Conservation (phyloP, 78 protist genomes). For the Goniomonas avonlea region DNA sequence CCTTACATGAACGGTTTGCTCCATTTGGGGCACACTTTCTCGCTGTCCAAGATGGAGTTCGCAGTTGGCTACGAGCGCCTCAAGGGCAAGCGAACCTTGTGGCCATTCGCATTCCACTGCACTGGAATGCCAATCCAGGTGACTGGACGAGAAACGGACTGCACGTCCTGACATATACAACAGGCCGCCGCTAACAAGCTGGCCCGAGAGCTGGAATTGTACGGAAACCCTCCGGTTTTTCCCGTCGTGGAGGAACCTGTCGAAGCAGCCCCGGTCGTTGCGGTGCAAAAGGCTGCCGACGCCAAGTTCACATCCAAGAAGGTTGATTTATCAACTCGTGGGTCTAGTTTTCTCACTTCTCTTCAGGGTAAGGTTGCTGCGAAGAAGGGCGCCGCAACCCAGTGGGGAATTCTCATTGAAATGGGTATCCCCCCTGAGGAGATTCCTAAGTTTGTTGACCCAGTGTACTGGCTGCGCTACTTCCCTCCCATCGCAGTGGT, state of each 20-base stretch:
- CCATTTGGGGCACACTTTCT: slow-evolving; percentile 98
- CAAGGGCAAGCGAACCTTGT: slow-evolving; percentile 84
- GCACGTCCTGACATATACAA: too few species aligned
- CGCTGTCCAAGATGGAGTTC: slow-evolving; percentile 96
- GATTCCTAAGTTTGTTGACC: slow-evolving; percentile 84
- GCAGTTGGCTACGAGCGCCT: slow-evolving; percentile 84
- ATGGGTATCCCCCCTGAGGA: slow-evolving; percentile 86
- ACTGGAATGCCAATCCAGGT: slow-evolving; percentile 99
- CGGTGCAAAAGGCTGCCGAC: too few species aligned
- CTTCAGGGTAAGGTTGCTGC: slow-evolving; percentile 79
- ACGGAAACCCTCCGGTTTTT: slow-evolving; percentile 80
- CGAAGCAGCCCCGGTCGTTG: background rate
- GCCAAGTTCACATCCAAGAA: slow-evolving; percentile 29
- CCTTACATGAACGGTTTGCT: slow-evolving; percentile 99
- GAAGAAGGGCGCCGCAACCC: slow-evolving; percentile 70
- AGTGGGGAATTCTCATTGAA: slow-evolving; percentile 84
- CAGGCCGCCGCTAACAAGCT: slow-evolving; percentile 84
- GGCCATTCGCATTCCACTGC: slow-evolving; percentile 98
- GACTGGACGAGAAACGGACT: too few species aligned
- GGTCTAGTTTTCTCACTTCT: too few species aligned
- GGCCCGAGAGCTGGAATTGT: slow-evolving; percentile 60
- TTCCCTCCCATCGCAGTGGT: slow-evolving; percentile 97
- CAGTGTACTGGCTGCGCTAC: slow-evolving; percentile 88
- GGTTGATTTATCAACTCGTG: too few species aligned
- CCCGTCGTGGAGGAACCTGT: slow-evolving; percentile 42